Conservation (phyloP, 768 basidiomycete species). For the Leccinum subtestaceum region DNA sequence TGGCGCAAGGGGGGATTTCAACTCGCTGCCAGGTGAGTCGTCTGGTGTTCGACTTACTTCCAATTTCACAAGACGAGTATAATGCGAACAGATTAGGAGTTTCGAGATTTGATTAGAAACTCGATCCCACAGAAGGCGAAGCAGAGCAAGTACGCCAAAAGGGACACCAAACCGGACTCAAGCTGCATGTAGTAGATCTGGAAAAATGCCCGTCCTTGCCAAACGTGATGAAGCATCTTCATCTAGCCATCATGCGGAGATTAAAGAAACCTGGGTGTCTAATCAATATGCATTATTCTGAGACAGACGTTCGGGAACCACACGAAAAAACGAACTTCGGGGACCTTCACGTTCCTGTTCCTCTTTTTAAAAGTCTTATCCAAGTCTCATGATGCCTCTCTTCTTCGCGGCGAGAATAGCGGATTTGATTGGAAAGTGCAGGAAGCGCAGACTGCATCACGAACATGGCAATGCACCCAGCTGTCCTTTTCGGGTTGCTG, state of each 20-base stretch:
- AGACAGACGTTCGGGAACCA: background rate
- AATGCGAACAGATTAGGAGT: background rate
- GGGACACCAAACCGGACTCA: background rate
- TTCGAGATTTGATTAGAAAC: background rate
- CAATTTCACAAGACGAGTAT: background rate
- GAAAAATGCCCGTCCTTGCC: background rate
- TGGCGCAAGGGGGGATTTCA: background rate
- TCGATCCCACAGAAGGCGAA: background rate
- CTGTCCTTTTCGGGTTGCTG: background rate
- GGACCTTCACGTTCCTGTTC: background rate
- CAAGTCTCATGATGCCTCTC: background rate
- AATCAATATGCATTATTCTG: background rate
- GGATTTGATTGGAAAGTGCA: background rate
- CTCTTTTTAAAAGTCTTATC: background rate
- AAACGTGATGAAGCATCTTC: background rate
- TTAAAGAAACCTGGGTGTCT: background rate
- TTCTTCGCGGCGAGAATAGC: background rate
- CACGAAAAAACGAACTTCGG: background rate
- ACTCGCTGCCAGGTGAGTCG: background rate
- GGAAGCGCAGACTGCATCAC: background rate
- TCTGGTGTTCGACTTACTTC: background rate
- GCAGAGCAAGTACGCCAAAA: background rate
- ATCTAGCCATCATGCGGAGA: slow-evolving; percentile 1
- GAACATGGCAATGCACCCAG: background rate
- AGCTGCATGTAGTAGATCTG: background rate